Base-by-base conservation (phyloP, 1,284 basidiomycete genomes). In the Exobasidium rhododendri region DNA sequence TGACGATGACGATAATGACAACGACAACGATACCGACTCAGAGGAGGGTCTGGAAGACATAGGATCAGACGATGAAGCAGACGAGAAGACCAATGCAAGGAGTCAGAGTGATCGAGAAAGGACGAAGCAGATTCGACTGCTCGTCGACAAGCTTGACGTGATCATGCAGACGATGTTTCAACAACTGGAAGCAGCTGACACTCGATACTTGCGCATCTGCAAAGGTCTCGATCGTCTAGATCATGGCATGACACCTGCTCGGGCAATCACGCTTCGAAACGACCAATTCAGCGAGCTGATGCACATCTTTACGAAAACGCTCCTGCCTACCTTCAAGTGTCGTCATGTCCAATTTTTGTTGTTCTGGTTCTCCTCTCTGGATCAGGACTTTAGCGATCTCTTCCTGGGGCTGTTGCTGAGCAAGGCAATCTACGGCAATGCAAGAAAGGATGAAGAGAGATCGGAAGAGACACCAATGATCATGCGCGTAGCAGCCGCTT, bases 301-400 rank as follows among this genome's bases (percentile, higher is more conserved):
- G 52, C 87, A 88, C 68, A 91, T 97, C 68, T 99, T 98, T 77
- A 90, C 94, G 75, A 88, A 92, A 35, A 88, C 88, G 50, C 92
- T 99, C 75, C 85, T 99, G 50, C 89, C 89, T 35, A 98, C 96
- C 0, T 94, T 94, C 83, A 92, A 94, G 78, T 97, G 92, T 0
- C 90, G 94, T 46, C 94, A 98, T 80, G 94, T 93, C 1, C 96
- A 98, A 73, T 99, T 99, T 82, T 84, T 98, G 63, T 77, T 98
- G 50, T 99, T 98, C 84, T 94, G 92, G 88, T 92, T 89, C 77
- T 86, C 92, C 24, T 96, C 94, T 0, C 86, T 96, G 59, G 88
- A 94, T 68, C 83, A 88, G 6, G 87, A 91, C 63, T 97, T 94
- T 74, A 87, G 90, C 46, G 94, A 98, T 79, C 85, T 91, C 61